A percentile compares a stretch with the other conserved stretches of the same genome.
These are phyloP conservation scores for Nephelium lappaceum DNA, from an alignment of 345 rosid species.

Conservation along the genomic window DNA sequence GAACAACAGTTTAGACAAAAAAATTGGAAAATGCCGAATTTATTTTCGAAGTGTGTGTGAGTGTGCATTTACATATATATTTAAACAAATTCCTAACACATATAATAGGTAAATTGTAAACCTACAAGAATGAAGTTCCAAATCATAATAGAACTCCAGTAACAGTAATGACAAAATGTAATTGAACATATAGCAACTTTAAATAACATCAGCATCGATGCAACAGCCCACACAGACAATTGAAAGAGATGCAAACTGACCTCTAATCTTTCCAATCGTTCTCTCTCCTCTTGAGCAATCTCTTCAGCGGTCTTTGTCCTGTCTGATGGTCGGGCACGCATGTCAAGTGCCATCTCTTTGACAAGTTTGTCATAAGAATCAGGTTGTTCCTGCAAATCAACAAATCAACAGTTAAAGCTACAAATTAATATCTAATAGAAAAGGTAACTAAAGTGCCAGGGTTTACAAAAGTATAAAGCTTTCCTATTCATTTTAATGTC, in stretches of 20 bases:
- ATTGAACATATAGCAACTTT: neutral
- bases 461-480: neutral
- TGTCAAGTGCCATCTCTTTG: conserved; percentile 59
- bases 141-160: neutral
- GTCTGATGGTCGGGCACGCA: conserved; percentile 82
- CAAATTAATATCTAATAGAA: neutral
- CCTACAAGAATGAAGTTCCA: neutral
- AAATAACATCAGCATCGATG: conserved; percentile 4
- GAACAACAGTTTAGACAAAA: neutral
- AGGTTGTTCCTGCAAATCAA: conserved; percentile 42
- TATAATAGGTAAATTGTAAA: neutral
- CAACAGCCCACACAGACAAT: neutral
- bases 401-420: conserved; percentile 5
- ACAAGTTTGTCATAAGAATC: conserved; percentile 69
- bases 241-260: conserved; percentile 39
- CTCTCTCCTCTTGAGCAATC: conserved; percentile 91
- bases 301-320: conserved; percentile 93
- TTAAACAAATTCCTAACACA: neutral
- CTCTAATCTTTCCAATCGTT: conserved; percentile 77
- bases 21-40: neutral
- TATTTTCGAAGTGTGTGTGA: neutral
- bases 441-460: neutral
- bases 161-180: neutral
- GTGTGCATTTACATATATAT: neutral
- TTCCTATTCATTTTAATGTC: neutral